These are phyloP conservation scores for Zygosaccharomyces bailii DNA, from an alignment of 805 yeast genomes.

Conservation along the genomic window DNA sequence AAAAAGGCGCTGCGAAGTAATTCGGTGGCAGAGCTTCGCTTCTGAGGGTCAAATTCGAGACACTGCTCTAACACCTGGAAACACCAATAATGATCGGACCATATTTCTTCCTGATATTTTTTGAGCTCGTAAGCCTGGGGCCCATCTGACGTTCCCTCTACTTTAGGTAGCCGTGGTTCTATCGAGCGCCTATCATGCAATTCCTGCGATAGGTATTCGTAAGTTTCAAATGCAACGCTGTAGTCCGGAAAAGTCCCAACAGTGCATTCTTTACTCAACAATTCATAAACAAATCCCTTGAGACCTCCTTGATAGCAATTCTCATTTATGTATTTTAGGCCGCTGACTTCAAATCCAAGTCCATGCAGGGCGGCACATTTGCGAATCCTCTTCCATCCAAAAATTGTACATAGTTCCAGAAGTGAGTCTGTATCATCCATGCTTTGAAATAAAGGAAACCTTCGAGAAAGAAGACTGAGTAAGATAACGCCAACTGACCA, in stretches of 20 bases:
- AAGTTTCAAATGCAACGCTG: conserved; percentile 66
- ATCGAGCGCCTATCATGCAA: conserved; percentile 37
- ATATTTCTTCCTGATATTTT: conserved; percentile 34
- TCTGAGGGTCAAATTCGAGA: conserved; percentile 54
- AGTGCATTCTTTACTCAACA: conserved; percentile 36
- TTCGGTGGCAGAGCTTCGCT: conserved; percentile 56
- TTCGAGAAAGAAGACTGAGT: conserved; percentile 67
- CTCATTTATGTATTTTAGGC: conserved; percentile 43
- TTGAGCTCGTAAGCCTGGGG: conserved; percentile 25
- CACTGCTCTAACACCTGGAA: conserved; percentile 55
- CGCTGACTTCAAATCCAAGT: conserved; percentile 70
- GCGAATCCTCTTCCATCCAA: conserved; percentile 70
- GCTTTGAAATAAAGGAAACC: conserved; percentile 93
- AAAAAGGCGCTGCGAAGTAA: conserved; percentile 60
- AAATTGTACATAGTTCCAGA: conserved; percentile 75
- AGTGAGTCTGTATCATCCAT: conserved; percentile 91
- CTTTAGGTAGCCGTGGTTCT: conserved; percentile 26
- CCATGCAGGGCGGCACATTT: conserved; percentile 85
- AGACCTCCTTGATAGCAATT: conserved; percentile 38
- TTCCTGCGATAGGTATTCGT: conserved; percentile 42
- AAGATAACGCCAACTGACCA: conserved; percentile 94
- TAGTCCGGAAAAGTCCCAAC: conserved; percentile 64
- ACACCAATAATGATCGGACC: conserved; percentile 41
- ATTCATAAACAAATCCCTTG: conserved; percentile 30
- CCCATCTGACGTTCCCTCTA: conserved; percentile 14